Base-by-base conservation (phyloP, 345 rosid species). In the Erucastrum elatum region DNA sequence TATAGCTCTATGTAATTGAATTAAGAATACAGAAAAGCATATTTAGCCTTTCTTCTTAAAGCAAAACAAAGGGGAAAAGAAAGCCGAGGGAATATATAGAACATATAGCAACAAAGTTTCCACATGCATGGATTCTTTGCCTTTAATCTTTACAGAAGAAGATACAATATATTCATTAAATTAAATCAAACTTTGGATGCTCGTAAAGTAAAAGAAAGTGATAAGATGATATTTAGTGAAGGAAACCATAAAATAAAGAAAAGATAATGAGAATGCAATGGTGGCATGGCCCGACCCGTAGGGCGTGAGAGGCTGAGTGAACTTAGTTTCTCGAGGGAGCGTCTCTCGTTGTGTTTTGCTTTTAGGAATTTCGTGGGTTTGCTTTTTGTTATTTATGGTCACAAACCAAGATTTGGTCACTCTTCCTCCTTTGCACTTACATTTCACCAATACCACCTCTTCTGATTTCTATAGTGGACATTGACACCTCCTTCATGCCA, bases 321-420 rank as follows among this genome's bases (percentile, higher is more conserved):
- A 66, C 73, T 79, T 73, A 68, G 77, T 53, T 37, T 74, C 41
- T 80, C 79, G 79, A 80, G 79, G 82, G 82, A 80, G 82, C 82
- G 82, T 80, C 58, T 60, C 46, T 67, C 59, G 30, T 66, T 72
- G 55, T 78, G 21, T 67, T 33, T 33, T 73, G 61, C 77, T 79
- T 35, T 79, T 72, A 46, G 26, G 37, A 72, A 10, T 1, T 30
- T 26, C 17, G 74, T 61, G 77, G 82, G 64, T 74, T 79, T 74
- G 82, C 82, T 79, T 79, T 79, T 79, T 74, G 78, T 79, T 74
- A 73, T 74, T 68, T 79, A 79, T 79, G 78, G 78, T 74, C 78
- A 79, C 78, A 79, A 68, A 61, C 75, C 70, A 79, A 68, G 70
- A 53, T 72, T 73, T 66, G 66, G 68, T 44, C 68, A 72, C 77